These are phyloP conservation scores for Ceratobasidium sp. DNA, from an alignment of 1,284 basidiomycete genomes.

Conservation along the genomic window DNA sequence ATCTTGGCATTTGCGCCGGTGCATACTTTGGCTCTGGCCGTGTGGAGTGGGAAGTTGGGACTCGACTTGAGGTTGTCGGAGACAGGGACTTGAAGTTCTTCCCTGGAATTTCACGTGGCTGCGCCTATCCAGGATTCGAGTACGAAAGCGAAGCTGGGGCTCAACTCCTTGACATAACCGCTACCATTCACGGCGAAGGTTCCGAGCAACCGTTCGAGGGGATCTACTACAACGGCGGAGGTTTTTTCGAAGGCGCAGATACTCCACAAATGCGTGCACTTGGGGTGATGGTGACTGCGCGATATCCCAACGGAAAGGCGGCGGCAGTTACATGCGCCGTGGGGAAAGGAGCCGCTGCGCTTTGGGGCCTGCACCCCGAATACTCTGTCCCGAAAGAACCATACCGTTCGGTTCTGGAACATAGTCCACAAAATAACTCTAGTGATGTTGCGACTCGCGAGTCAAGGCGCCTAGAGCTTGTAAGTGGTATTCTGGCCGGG, in stretches of 20 bases:
- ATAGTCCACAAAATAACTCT: conserved; percentile 44
- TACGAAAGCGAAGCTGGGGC: conserved; percentile 61
- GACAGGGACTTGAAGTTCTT: conserved; percentile 67
- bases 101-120: conserved; percentile 63
- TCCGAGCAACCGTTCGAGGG: conserved; percentile 50
- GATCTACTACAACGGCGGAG: conserved; percentile 67
- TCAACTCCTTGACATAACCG: conserved; percentile 51
- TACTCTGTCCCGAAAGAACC: conserved; percentile 63
- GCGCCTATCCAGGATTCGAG: conserved; percentile 66
- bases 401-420: conserved; percentile 55
- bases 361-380: conserved; percentile 75
- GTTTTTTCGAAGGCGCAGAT: conserved; percentile 58
- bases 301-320: conserved; percentile 53
- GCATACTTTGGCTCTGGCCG: conserved; percentile 62
- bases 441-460: conserved; percentile 49
- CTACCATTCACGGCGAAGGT: conserved; percentile 40
- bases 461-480: conserved; percentile 54
- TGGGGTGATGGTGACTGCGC: conserved; percentile 54
- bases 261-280: conserved; percentile 36
- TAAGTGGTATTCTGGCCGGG: conserved; percentile 59
- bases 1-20: conserved; percentile 73
- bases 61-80: conserved; percentile 60
- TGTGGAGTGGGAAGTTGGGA: conserved; percentile 62
- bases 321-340: conserved; percentile 65
- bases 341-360: conserved; percentile 66